These are phyloP conservation scores for Suillus paluster DNA, from an alignment of 768 basidiomycete genomes.

Conservation along the genomic window DNA sequence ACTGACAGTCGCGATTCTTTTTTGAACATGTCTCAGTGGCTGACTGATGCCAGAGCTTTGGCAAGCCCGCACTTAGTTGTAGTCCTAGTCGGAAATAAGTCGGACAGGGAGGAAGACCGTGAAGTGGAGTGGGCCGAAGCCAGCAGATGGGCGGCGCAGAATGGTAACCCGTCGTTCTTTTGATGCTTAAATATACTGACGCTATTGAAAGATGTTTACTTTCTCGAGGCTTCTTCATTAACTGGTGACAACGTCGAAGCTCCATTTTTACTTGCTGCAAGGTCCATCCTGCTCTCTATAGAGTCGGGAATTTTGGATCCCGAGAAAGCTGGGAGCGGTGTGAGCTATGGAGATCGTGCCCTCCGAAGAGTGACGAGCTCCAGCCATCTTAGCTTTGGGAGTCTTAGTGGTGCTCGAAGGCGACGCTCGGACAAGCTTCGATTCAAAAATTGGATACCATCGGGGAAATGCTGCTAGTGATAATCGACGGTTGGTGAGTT, in stretches of 20 bases:
- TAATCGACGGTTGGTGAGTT: neutral
- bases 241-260: slow-evolving; percentile 94
- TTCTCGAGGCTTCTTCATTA: slow-evolving; percentile 91
- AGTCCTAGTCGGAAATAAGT: slow-evolving; percentile 94
- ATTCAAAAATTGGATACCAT: slow-evolving; percentile 63
- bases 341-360: slow-evolving; percentile 95
- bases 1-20: slow-evolving; percentile 82
- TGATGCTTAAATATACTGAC: slow-evolving; percentile 10
- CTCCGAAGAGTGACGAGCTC: slow-evolving; percentile 89
- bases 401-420: slow-evolving; percentile 69
- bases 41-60: slow-evolving; percentile 90
- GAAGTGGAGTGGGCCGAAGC: slow-evolving; percentile 97
- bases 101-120: slow-evolving; percentile 91
- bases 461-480: slow-evolving; percentile 67
- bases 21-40: slow-evolving; percentile 81
- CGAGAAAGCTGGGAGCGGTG: slow-evolving; percentile 92
- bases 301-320: slow-evolving; percentile 92
- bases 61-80: slow-evolving; percentile 91
- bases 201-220: slow-evolving; percentile 73
- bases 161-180: slow-evolving; percentile 57
- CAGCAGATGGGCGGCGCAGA: slow-evolving; percentile 93
- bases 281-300: slow-evolving; percentile 87
- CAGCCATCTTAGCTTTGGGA: slow-evolving; percentile 87
- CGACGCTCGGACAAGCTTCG: slow-evolving; percentile 62
- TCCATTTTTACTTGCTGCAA: slow-evolving; percentile 86